Evolutionary conservation across 352 stramenopile genomes (phyloP).

Genomic region (Phytophthora macrochlamydospora): DNA sequence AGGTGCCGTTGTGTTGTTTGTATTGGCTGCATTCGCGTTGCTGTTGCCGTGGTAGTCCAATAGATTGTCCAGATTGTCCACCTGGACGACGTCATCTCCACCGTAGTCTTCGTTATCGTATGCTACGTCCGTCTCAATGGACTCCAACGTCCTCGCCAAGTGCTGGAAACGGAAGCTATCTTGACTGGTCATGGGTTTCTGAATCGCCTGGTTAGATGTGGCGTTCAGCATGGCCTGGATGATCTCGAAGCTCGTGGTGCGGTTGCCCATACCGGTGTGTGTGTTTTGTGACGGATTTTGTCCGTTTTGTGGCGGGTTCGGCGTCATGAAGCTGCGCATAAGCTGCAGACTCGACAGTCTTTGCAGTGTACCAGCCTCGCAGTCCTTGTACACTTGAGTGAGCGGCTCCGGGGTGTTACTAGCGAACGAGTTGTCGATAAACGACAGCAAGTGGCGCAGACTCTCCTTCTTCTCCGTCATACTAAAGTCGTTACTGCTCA

Average conservation of each 20-base stretch:
- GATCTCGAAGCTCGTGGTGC: slow-evolving; percentile 88
- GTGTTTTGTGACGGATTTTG: background rate
- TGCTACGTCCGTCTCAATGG: slow-evolving; percentile 81
- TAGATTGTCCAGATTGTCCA: slow-evolving; percentile 87
- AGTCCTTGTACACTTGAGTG: slow-evolving; percentile 85
- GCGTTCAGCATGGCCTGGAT: slow-evolving; percentile 89
- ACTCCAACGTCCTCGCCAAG: slow-evolving; percentile 74
- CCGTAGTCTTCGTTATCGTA: slow-evolving; percentile 88
- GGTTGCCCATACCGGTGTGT: slow-evolving; percentile 66
- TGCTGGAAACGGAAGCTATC: slow-evolving; percentile 89
- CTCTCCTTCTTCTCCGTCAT: slow-evolving; percentile 91
- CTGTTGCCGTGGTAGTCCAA: slow-evolving; percentile 72
- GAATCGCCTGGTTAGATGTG: slow-evolving; percentile 83
- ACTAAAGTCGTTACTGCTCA: slow-evolving; percentile 83
- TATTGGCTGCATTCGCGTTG: slow-evolving; percentile 9
- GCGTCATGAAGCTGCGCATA: slow-evolving; percentile 79
- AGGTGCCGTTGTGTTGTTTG: slow-evolving; percentile 10
- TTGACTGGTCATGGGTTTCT: slow-evolving; percentile 88
- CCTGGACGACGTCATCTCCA: slow-evolving; percentile 79
- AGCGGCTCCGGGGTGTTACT: slow-evolving; percentile 74
- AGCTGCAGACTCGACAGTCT: slow-evolving; percentile 80
- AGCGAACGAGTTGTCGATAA: slow-evolving; percentile 86
- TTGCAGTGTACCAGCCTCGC: slow-evolving; percentile 68
- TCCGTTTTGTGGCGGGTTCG: slow-evolving; percentile 19
- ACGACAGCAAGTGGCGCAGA: slow-evolving; percentile 76